Conservation (phyloP, 257 asterid genomes). For the Petunia axillaris region DNA sequence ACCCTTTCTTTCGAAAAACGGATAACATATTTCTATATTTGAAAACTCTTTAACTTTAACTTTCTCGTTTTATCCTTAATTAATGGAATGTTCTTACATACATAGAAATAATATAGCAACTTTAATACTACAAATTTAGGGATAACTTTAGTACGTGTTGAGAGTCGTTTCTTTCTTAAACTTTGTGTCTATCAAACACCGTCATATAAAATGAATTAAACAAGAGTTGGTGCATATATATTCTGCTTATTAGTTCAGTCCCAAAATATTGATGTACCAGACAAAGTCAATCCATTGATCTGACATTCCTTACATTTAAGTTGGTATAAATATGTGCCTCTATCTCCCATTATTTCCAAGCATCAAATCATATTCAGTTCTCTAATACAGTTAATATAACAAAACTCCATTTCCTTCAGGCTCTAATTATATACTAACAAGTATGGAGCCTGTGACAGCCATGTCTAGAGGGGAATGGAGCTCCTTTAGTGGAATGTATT, state of each 20-base stretch:
- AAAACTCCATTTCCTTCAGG: conserved; percentile 3
- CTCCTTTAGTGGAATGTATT: conserved; percentile 55
- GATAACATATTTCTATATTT: no score
- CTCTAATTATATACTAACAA: not conserved
- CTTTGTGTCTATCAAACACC: no score
- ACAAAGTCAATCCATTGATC: not conserved
- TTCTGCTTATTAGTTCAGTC: not conserved
- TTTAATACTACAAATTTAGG: no score
- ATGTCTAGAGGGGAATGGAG: conserved; percentile 76
- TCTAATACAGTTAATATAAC: conserved; percentile 12
- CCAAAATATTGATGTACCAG: not conserved
- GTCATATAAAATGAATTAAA: no score
- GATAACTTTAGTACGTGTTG: no score
- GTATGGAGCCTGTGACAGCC: conserved; percentile 58
- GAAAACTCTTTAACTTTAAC: no score
- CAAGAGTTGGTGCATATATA: not conserved
- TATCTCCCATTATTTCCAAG: no score
- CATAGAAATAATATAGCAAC: no score
- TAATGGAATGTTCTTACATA: no score
- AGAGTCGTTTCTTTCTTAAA: no score
- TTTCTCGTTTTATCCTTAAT: no score
- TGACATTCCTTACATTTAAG: not conserved
- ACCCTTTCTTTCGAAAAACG: not conserved
- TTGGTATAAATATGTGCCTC: conserved; percentile 22
- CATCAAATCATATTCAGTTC: not conserved